Conservation (phyloP, 2,329 filamentous ascomycete species). For the Curvularia sp. region DNA sequence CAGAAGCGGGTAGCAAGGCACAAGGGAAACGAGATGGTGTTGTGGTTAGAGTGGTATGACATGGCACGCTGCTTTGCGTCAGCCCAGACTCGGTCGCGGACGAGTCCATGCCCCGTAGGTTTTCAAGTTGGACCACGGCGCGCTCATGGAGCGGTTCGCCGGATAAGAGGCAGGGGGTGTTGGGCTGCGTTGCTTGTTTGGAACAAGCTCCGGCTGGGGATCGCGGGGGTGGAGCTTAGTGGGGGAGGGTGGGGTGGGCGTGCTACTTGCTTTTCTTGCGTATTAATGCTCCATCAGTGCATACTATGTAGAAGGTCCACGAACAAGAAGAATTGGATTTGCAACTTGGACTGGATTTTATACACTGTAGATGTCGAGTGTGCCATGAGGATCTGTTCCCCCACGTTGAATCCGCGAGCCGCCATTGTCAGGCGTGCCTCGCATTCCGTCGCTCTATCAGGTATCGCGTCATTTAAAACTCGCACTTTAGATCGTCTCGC, state of each 20-base stretch:
- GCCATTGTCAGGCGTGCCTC: not conserved
- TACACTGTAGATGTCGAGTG: not conserved
- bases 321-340: not conserved
- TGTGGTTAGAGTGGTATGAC: constrained; percentile 1
- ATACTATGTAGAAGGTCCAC: not conserved
- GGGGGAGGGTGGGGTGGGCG: not conserved
- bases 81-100: not conserved
- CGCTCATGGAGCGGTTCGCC: not conserved
- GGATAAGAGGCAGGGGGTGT: constrained; percentile 5
- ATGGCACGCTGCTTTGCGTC: not conserved
- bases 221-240: constrained; percentile 7
- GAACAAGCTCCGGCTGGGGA: constrained; percentile 24
- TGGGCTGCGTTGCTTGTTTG: constrained; percentile 25
- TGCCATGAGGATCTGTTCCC: not conserved
- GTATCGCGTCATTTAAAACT: constrained; percentile 6
- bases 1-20: not conserved
- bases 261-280: not conserved
- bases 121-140: constrained; percentile 1
- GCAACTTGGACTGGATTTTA: not conserved
- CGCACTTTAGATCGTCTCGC: not conserved
- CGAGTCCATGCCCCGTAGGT: constrained; percentile 1
- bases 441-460: constrained; percentile 8
- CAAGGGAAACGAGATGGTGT: not conserved
- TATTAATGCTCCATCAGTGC: not conserved
- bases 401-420: not conserved